Conservation (phyloP, 1,284 basidiomycete genomes). For the Mycosarcoma mackinlayi region DNA sequence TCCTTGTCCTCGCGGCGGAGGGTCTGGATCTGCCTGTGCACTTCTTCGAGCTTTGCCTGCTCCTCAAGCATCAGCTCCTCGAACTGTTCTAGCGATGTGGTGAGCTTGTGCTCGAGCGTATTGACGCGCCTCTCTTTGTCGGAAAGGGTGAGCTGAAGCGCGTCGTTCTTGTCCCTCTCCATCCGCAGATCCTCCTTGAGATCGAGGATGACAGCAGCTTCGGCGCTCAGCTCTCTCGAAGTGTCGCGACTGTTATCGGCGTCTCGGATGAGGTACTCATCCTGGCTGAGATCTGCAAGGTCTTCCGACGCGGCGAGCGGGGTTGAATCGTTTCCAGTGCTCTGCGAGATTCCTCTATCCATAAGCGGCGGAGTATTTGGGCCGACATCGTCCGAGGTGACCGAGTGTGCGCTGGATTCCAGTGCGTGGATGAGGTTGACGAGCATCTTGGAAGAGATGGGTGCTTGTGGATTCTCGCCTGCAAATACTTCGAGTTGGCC, state of each 20-base stretch:
- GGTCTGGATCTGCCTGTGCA: conserved; percentile 38
- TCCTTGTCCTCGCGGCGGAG: conserved; percentile 47
- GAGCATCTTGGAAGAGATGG: conserved; percentile 42
- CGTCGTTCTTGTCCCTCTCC: conserved; percentile 44
- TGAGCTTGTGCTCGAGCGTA: conserved; percentile 43
- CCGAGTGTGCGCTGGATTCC: conserved; percentile 37
- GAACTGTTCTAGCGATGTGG: conserved; percentile 44
- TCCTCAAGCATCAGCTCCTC: conserved; percentile 44
- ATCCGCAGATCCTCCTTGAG: conserved; percentile 48
- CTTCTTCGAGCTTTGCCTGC: conserved; percentile 40
- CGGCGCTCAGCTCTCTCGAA: conserved; percentile 33
- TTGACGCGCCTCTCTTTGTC: conserved; percentile 45
- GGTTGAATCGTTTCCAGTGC: conserved; percentile 38
- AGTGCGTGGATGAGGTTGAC: conserved; percentile 43
- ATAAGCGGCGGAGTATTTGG: conserved; percentile 24
- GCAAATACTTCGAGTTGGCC: conserved; percentile 37
- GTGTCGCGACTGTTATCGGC: conserved; percentile 34
- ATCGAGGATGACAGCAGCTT: conserved; percentile 32
- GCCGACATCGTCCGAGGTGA: conserved; percentile 19
- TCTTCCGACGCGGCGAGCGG: conserved; percentile 26
- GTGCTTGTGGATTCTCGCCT: conserved; percentile 38
- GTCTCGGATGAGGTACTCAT: conserved; percentile 37
- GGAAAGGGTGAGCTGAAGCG: conserved; percentile 37
- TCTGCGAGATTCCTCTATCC: conserved; percentile 26
- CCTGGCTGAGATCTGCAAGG: conserved; percentile 22